Base-by-base conservation (phyloP, 345 rosid genomes). In the Populus euphratica region DNA sequence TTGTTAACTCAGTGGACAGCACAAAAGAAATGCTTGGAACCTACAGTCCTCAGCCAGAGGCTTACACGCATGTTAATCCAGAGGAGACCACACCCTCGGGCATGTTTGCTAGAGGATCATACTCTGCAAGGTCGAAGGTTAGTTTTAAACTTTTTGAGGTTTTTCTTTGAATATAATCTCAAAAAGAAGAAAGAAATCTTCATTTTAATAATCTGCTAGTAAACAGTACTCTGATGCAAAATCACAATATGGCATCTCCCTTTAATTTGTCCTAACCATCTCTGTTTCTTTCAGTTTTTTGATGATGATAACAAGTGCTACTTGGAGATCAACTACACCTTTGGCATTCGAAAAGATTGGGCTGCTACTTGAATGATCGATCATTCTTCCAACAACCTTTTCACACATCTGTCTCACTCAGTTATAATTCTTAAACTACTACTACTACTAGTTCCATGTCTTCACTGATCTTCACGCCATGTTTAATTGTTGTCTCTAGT, bases 71-170 rank as follows among this genome's bases (percentile, higher is more conserved):
- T 70, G 85, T 80, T 64, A 92, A 88, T 83, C 89, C 92, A 0
- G 92, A 89, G 78, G 96, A 92, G 79, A 85, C 82, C 25, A 90
- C 96, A 73, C 96, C 96, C 21, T 89, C 96, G 5, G 94, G 96
- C 69, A 78, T 89, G 79, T 86, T 92, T 66, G 94, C 92, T 63
- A 84, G 92, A 85, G 96, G 96, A 83, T 83, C 90, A 54, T 90
- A 92, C 77, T 81, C 94, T 61, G 96, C 96, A 56, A 92, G 83
- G 86, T 80, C 96, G 68, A 92, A 88, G 94, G 96, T 91, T 16
- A 31, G 84, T 3, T 41, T 41, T 41, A 10, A 38, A 38, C 39
- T 9, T 52, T 52, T 6, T 52, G 23, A 20, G 23, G 2, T 20
- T 20, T 52, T 7, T 20, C 23, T 2, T 20, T 21, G n/a, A 21